Evolutionary conservation across 1,139 yeast species (phyloP), one percentile per base, ranked within the genome.

Genomic region (Debaryomyces udenii): DNA sequence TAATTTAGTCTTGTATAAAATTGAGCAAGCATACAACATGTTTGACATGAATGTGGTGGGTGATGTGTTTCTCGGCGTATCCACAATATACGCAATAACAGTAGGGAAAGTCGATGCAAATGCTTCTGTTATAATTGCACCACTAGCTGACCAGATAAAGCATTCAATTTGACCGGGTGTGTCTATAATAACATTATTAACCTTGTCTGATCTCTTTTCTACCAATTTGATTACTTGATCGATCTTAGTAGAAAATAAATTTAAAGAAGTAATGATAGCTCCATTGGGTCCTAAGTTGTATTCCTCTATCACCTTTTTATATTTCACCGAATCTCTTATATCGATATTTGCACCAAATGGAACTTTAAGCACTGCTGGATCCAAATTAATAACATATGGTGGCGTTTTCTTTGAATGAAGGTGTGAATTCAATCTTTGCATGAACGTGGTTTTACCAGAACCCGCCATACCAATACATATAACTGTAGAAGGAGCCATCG

Each of bases 101-200:
- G 99, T 93, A 4, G 99, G 99, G 62, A 89, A 89, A 2, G 95
- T 81, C 1, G 96, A 87, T 1, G 99, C 99, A 67, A 94, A 86
- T 0, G 98, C 91, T 61, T 94, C 99, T 0, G 98, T 91, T 44
- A 94, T 88, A 48, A 94, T 94, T 15, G 97, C 79, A 7, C 99
- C 99, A 35, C 96, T 87, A 0, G 99, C 99, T 36, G 96, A 85
- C 96, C 95, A 86, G 39, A 93, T 90, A 61, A 93, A 93, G 66
- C 97, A 89, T 62, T 93, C 99, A 48, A 94, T 94, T 64, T 94
- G 99, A 6, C 99, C 99, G 0, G 99, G 99, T 1, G 99, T 94
- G 63, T 94, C 99, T 39, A 93, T 79, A 35, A 94, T 85, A 47
- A 93, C 87, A 60, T 90, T 85, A 23, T 80, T 66, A 47, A 78